phyloP scores from a whole-genome alignment of 2,329 filamentous ascomycete genomes.

The Paraphoma sp. region DNA sequence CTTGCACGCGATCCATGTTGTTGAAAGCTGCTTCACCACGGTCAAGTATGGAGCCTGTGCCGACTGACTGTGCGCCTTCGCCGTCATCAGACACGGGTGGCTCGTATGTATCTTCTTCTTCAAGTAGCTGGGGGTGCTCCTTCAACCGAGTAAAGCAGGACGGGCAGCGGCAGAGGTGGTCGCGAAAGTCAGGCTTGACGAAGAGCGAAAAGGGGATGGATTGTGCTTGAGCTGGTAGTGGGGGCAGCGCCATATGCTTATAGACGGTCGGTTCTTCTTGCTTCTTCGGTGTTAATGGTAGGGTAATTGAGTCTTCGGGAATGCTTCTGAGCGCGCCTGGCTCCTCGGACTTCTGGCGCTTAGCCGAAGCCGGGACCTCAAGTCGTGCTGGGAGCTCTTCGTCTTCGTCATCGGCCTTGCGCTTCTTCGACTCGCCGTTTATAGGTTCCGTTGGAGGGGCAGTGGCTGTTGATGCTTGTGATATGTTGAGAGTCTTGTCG shows the following conservation, averaged over 20 bases:
- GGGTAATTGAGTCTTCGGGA: constrained; percentile 28
- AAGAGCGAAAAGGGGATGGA: constrained; percentile 78
- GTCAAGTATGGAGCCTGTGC: constrained; percentile 84
- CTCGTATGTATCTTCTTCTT: constrained; percentile 94
- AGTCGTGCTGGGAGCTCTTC: constrained; percentile 26
- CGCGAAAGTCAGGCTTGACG: constrained; percentile 78
- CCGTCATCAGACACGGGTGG: constrained; percentile 74
- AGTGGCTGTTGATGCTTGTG: constrained; percentile 6
- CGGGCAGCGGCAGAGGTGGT: constrained; percentile 80
- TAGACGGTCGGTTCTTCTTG: constrained; percentile 50
- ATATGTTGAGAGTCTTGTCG: constrained; percentile 32
- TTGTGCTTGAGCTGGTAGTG: constrained; percentile 58
- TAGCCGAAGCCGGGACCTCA: constrained; percentile 27
- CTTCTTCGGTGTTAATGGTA: constrained; percentile 39
- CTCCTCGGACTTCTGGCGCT: constrained; percentile 47
- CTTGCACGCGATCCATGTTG: constrained; percentile 89
- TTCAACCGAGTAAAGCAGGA: constrained; percentile 78
- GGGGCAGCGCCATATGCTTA: constrained; percentile 67
- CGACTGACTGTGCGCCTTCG: constrained; percentile 64
- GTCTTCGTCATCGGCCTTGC: constrained; percentile 54
- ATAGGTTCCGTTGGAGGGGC: constrained; percentile 20
- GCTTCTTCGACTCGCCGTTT: constrained; percentile 48
- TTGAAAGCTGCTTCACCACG: constrained; percentile 90
- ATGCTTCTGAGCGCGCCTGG: constrained; percentile 45
- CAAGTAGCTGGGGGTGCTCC: constrained; percentile 79